Conservation (phyloP, 805 yeast species). For the Metschnikowia henanensis region DNA sequence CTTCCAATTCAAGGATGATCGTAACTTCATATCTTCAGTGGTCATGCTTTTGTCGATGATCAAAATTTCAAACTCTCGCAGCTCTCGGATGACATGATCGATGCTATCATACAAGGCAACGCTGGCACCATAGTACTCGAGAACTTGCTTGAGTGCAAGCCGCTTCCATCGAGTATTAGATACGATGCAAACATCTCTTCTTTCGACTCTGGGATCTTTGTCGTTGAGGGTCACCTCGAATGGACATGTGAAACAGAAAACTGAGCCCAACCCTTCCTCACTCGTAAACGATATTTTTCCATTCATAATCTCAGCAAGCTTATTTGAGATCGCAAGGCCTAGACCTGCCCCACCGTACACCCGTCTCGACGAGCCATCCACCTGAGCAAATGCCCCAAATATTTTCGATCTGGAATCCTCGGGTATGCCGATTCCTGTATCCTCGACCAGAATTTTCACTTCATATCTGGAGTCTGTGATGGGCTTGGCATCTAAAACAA, state of each 20-base stretch:
- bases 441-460: slow-evolving; percentile 41
- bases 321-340: slow-evolving; percentile 49
- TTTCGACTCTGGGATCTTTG: slow-evolving; percentile 9
- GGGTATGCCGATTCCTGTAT: slow-evolving; percentile 57
- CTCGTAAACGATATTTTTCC: slow-evolving; percentile 48
- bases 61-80: slow-evolving; percentile 18
- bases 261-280: slow-evolving; percentile 46
- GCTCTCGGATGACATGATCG: slow-evolving; percentile 13
- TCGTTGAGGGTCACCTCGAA: slow-evolving; percentile 27
- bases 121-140: slow-evolving; percentile 35
- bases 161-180: slow-evolving; percentile 32
- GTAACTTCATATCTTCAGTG: slow-evolving; percentile 2
- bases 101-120: slow-evolving; percentile 24
- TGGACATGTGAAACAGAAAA: slow-evolving; percentile 40
- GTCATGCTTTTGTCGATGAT: slow-evolving; percentile 24
- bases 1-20: slow-evolving; percentile 6
- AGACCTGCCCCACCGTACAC: slow-evolving; percentile 54
- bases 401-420: slow-evolving; percentile 43
- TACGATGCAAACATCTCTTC: slow-evolving; percentile 30
- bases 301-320: slow-evolving; percentile 49
- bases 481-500: slow-evolving; percentile 32
- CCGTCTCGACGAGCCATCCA: slow-evolving; percentile 53
- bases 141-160: slow-evolving; percentile 30
- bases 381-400: slow-evolving; percentile 54
- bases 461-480: slow-evolving; percentile 35